Evolutionary conservation across 352 stramenopile genomes (phyloP), one percentile per base, ranked within the genome.

Genomic region (Phytophthora meadii): DNA sequence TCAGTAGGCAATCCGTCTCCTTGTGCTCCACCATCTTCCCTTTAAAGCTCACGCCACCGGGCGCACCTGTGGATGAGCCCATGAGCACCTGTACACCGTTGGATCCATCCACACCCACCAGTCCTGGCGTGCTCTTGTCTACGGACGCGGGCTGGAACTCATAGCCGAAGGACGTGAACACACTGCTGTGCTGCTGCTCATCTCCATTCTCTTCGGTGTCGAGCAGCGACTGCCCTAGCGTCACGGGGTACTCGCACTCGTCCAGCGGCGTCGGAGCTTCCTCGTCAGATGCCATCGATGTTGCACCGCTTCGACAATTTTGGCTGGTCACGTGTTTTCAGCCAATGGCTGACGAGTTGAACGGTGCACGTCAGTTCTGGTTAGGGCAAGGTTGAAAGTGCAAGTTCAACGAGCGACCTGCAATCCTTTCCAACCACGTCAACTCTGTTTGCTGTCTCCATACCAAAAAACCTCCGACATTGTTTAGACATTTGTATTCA

Each of bases 71-170:
- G 24, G 77, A 82, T 34, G 79, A 84, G 17, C 76, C 78, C 63
- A 90, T 80, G 30, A 89, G 68, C 56, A 95, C 86, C 22, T 90
- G 79, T 17, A 90, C 80, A 39, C 74, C 72, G 19, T 46, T 75
- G 15, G 84, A 90, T 5, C 76, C 67, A 52, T 93, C 84, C 37
- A 90, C 67, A 47, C 70, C 83, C 39, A 94, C 88, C 15, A 95
- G 72, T 0, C 84, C 86, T 8, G 79, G 81, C 36, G 81, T 76
- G 28, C 62, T 72, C 36, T 81, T 83, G 68, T 95, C 82, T 6
- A 94, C 76, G 0, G 88, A 95, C 19, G 88, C 88, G 9, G 88
- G 86, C 54, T 89, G 87, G 57, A 95, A 95, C 54, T 95, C 86
- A 59, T 95, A 95, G 24, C 87, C 76, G 55, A 95, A 93, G 6